phyloP scores from a whole-genome alignment of 139 green algal genomes.

The Picochlorum sp. region DNA sequence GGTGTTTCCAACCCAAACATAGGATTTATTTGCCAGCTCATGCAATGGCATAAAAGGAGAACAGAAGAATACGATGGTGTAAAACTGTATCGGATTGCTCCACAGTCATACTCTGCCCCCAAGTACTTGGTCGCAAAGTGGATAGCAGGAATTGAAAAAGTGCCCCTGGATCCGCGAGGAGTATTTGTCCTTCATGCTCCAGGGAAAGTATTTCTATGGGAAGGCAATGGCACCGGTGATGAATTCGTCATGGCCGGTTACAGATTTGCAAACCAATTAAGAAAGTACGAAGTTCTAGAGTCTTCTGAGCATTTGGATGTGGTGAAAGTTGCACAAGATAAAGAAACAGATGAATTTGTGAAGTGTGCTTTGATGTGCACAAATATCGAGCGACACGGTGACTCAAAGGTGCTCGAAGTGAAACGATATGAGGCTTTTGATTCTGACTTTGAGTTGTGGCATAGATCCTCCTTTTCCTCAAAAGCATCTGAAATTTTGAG shows the following conservation, averaged over 20 bases:
- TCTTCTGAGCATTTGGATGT: constrained; percentile 9
- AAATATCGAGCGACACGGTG: too few relatives aligned
- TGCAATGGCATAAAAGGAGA: constrained; percentile 80
- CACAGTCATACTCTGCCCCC: constrained; percentile 51
- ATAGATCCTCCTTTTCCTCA: constrained; percentile 1
- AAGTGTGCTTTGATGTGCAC: background rate
- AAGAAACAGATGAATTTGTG: constrained; percentile 17
- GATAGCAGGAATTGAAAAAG: background rate
- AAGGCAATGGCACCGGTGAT: constrained; percentile 5
- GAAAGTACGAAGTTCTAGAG: constrained; percentile 31
- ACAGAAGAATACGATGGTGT: background rate
- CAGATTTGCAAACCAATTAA: constrained; percentile 30
- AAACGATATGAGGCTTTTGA: too few relatives aligned
- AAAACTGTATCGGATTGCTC: constrained; percentile 61
- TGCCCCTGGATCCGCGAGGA: constrained; percentile 45
- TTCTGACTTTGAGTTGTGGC: constrained; percentile 22
- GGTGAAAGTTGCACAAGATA: constrained; percentile 29
- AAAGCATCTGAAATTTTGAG: background rate
- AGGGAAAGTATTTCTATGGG: constrained; percentile 33
- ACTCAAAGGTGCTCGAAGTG: background rate
- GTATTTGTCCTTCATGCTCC: constrained; percentile 42
- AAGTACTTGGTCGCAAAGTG: constrained; percentile 45
- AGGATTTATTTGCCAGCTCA: constrained; percentile 77
- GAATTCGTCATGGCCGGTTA: constrained; percentile 21
- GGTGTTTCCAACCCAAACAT: constrained; percentile 93